phyloP scores from a whole-genome alignment of 2,329 filamentous ascomycete species.

The Sordariomycetes sp. region DNA sequence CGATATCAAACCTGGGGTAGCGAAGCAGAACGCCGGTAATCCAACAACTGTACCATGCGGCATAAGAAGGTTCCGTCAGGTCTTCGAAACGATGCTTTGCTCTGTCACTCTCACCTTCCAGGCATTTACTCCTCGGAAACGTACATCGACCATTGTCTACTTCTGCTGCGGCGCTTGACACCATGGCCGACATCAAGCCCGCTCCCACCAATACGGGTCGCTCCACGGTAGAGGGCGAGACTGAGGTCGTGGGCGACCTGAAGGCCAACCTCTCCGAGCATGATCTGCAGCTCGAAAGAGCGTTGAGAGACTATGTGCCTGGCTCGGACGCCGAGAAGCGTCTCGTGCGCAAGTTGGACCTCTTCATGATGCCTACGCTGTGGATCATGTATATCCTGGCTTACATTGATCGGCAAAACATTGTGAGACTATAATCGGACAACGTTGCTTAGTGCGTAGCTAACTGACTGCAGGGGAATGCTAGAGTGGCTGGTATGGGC shows the following conservation, averaged over 20 bases:
- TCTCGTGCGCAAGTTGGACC: conserved; percentile 33
- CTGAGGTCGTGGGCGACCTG: no score
- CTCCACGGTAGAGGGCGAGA: background rate
- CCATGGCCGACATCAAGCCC: no score
- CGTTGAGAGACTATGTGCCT: conserved; percentile 6
- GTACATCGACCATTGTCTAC: no score
- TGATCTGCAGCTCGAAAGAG: conserved; percentile 3
- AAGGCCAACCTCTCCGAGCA: conserved; percentile 2
- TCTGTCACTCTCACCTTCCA: no score
- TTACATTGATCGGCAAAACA: conserved; percentile 18
- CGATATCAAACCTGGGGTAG: no score
- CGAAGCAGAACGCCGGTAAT: no score
- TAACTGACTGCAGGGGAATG: conserved; percentile 27
- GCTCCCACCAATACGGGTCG: no score
- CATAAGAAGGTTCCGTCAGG: no score
- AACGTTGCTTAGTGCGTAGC: background rate
- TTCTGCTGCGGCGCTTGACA: no score
- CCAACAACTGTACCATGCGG: no score
- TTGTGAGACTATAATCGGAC: conserved; percentile 8
- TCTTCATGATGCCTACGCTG: conserved; percentile 38
- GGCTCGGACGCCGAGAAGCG: conserved; percentile 21
- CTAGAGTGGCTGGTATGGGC: conserved; percentile 40
- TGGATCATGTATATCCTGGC: conserved; percentile 20
- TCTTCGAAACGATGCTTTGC: no score
- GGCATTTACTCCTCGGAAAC: no score